phyloP scores from a whole-genome alignment of 768 basidiomycete genomes.

The Cytidiella melzeri region DNA sequence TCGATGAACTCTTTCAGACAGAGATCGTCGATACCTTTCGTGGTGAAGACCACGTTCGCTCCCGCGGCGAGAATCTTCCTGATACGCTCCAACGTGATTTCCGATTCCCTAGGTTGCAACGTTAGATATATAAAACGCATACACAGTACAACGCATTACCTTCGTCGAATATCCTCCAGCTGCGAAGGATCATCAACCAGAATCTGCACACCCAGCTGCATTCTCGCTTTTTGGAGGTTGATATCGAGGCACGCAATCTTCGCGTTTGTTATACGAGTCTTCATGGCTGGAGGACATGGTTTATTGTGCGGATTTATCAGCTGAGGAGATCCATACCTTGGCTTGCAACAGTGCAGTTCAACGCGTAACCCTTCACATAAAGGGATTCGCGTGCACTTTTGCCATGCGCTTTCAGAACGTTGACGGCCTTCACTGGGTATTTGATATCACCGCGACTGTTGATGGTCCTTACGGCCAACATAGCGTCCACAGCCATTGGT shows the following conservation, averaged over 20 bases:
- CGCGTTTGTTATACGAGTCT: conserved; percentile 84
- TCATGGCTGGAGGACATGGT: conserved; percentile 77
- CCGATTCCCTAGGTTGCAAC: conserved; percentile 70
- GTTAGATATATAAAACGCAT: no score
- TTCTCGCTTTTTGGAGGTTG: conserved; percentile 91
- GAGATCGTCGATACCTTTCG: conserved; percentile 97
- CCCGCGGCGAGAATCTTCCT: conserved; percentile 94
- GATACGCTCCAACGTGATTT: conserved; percentile 93
- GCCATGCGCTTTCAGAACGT: conserved; percentile 96
- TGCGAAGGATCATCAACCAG: conserved; percentile 95
- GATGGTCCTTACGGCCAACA: conserved; percentile 93
- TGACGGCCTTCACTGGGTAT: conserved; percentile 99
- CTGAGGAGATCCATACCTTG: conserved; percentile 60
- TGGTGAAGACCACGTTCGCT: conserved; percentile 94
- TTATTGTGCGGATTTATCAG: no score
- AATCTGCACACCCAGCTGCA: conserved; percentile 98
- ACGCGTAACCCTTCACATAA: conserved; percentile 92
- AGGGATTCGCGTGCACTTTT: conserved; percentile 92
- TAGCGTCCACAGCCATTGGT: conserved; percentile 98
- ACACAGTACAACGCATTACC: no score
- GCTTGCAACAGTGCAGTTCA: conserved; percentile 98
- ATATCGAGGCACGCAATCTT: conserved; percentile 99
- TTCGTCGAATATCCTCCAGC: conserved; percentile 90
- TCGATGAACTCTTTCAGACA: conserved; percentile 99
- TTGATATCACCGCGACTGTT: conserved; percentile 94